Base-by-base conservation (phyloP, 2,329 filamentous ascomycete genomes). In the Pseudogymnoascus destructans region DNA sequence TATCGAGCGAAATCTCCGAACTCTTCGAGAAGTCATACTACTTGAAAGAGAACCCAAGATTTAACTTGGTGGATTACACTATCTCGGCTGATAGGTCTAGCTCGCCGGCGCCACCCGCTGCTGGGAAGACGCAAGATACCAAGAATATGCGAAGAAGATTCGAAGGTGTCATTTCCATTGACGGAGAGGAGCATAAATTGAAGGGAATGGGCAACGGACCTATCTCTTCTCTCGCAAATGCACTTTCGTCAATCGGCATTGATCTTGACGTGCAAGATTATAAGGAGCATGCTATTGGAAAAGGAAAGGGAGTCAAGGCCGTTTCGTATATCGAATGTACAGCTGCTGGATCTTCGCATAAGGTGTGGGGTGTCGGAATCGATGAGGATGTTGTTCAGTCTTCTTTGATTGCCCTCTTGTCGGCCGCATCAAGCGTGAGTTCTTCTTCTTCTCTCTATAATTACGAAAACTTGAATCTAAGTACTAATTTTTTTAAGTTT, bases 301-400 rank as follows among this genome's bases (percentile, higher is more conserved):
- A 79, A 57, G 89, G 88, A 61, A 81, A 83, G 59, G 82, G 89
- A 61, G 89, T 92, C 64, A 95, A 95, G 75, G 92, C 92, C n/a
- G 92, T 90, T 1, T 89, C 91, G 1, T 97, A 95, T 70, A 95
- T 97, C 63, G 88, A 96, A 72, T 95, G 90, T 72, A 90, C 80
- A 25, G 79, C 84, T 17, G 73, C 79, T 3, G 82, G 80, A 52
- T 85, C 78, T 62, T 79, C 79, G 58, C 77, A 88, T 66, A 86
- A 81, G 66, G 86, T 95, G 2, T 95, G 90, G 89, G 90, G 90
- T 65, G 86, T 95, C 5, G 90, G 89, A 32, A 88, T 96, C 65
- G 89, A 96, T 70, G 86, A 92, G 70, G 92, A 95, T 75, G 89
- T 95, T 61, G 89, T 95, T 17, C 88, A 95, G 71, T 90, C 88